These are phyloP conservation scores for Lachancea lanzarotensis DNA, from an alignment of 805 yeast genomes.

Conservation along the genomic window DNA sequence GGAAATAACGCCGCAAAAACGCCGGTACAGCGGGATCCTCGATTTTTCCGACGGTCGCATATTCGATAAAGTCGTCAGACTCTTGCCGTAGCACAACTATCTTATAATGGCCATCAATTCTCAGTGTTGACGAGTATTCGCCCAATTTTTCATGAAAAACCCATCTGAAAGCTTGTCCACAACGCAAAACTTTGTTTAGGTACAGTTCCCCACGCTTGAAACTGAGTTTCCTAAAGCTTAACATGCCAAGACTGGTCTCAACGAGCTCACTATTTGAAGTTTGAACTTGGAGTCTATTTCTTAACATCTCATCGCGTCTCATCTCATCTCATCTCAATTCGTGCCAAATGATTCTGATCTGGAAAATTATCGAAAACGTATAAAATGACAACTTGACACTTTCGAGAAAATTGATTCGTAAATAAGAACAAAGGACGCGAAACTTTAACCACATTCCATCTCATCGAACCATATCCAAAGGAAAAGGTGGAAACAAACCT, in stretches of 20 bases:
- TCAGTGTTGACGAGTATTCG: constrained; percentile 24
- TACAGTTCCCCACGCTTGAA: constrained; percentile 24
- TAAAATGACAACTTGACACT: not conserved
- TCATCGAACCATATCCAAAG: too few relatives aligned
- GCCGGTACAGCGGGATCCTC: constrained; percentile 19
- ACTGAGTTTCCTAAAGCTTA: not conserved
- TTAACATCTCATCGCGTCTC: not conserved
- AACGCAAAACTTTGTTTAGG: constrained; percentile 43
- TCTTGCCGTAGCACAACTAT: constrained; percentile 59
- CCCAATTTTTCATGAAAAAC: constrained; percentile 18
- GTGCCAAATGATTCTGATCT: not conserved
- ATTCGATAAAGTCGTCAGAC: constrained; percentile 46
- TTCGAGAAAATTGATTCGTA: too few relatives aligned
- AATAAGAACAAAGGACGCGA: not conserved
- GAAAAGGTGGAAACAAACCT: too few relatives aligned
- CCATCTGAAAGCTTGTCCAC: constrained; percentile 34
- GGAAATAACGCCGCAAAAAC: constrained; percentile 62
- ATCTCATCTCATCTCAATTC: constrained; percentile 1
- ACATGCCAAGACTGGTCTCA: not conserved
- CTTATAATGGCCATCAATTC: constrained; percentile 36
- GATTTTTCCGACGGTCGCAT: constrained; percentile 36
- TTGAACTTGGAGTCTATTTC: too few relatives aligned
- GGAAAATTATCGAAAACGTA: not conserved
- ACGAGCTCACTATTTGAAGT: not conserved
- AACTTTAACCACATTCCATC: not conserved